A percentile compares a stretch with the other conserved stretches of the same genome.
These are phyloP conservation scores for Aspergillus sp. DNA, from an alignment of 2,329 filamentous ascomycete species.

Conservation along the genomic window DNA sequence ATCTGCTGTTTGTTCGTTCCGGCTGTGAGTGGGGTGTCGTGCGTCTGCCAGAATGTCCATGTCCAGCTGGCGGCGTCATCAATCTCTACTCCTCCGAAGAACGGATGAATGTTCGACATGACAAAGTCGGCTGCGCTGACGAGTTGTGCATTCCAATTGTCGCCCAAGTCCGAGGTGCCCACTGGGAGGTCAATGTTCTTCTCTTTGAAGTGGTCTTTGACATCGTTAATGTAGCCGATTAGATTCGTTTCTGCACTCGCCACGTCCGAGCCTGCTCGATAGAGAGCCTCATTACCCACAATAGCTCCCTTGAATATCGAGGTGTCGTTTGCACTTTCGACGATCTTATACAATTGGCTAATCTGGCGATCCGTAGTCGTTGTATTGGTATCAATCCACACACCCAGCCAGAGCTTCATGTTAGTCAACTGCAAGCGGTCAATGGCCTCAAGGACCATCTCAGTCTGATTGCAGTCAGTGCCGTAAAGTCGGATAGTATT, in stretches of 20 bases:
- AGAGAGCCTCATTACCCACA: slow-evolving; percentile 65
- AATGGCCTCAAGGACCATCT: slow-evolving; percentile 87
- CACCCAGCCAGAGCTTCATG: slow-evolving; percentile 90
- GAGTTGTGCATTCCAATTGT: slow-evolving; percentile 76
- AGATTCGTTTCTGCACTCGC: slow-evolving; percentile 69
- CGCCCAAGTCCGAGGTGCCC: slow-evolving; percentile 84
- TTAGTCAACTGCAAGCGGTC: slow-evolving; percentile 68
- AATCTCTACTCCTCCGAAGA: slow-evolving; percentile 79
- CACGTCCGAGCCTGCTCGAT: slow-evolving; percentile 48
- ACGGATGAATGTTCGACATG: slow-evolving; percentile 97
- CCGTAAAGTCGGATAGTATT: slow-evolving; percentile 88
- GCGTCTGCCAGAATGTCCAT: slow-evolving; percentile 72
- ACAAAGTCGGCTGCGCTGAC: slow-evolving; percentile 75
- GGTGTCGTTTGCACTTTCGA: slow-evolving; percentile 56
- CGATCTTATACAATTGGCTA: slow-evolving; percentile 77
- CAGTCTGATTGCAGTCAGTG: slow-evolving; percentile 95
- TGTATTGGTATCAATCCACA: slow-evolving; percentile 82
- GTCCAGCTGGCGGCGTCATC: slow-evolving; percentile 76
- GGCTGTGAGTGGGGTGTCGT: slow-evolving; percentile 68
- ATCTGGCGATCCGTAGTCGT: slow-evolving; percentile 86
- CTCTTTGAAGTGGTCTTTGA: slow-evolving; percentile 70
- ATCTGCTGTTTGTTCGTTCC: slow-evolving; percentile 66
- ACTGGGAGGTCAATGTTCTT: slow-evolving; percentile 71
- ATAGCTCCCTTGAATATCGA: slow-evolving; percentile 62
- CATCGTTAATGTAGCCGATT: slow-evolving; percentile 63